Evolutionary conservation across 2,329 filamentous ascomycete genomes (phyloP).

Genomic region (Escovopsis sp.): DNA sequence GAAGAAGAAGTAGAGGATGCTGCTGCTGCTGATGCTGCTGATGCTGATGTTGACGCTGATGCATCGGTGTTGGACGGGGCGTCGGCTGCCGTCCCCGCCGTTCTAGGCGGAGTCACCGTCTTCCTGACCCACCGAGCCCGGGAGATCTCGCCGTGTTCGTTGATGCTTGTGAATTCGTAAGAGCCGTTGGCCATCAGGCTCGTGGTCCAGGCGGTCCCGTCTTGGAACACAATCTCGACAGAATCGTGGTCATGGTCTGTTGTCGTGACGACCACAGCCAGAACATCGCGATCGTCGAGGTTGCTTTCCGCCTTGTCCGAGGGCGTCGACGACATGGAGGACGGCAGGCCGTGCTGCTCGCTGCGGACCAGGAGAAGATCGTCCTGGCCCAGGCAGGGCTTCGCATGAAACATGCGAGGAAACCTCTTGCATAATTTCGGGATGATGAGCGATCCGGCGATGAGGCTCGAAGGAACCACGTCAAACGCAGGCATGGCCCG

Average conservation of each 20-base stretch:
- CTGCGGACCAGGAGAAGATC: constrained; percentile 59
- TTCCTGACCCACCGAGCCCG: constrained; percentile 58
- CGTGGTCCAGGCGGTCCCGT: constrained; percentile 45
- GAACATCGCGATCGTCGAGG: constrained; percentile 35
- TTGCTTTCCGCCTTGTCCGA: constrained; percentile 28
- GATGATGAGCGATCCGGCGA: constrained; percentile 40
- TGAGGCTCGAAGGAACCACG: constrained; percentile 53
- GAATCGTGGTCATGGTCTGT: constrained; percentile 33
- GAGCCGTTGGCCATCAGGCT: constrained; percentile 38
- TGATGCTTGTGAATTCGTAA: constrained; percentile 50
- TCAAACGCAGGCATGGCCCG: constrained; percentile 57
- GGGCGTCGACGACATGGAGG: constrained; percentile 14
- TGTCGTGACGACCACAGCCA: constrained; percentile 55
- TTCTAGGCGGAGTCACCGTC: constrained; percentile 9
- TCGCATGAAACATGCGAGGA: constrained; percentile 47
- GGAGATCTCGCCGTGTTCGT: constrained; percentile 40
- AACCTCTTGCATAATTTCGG: constrained; percentile 45
- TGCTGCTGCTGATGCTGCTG: no score
- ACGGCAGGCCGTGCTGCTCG: constrained; percentile 41
- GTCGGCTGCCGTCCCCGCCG: constrained; percentile 7
- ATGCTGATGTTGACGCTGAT: no score
- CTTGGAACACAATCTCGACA: constrained; percentile 51
- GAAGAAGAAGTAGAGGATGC: no score
- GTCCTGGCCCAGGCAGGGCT: constrained; percentile 48
- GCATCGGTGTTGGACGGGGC: constrained; percentile 5